Evolutionary conservation across 345 rosid species (phyloP).

Genomic region (Noccaea caerulescens): DNA sequence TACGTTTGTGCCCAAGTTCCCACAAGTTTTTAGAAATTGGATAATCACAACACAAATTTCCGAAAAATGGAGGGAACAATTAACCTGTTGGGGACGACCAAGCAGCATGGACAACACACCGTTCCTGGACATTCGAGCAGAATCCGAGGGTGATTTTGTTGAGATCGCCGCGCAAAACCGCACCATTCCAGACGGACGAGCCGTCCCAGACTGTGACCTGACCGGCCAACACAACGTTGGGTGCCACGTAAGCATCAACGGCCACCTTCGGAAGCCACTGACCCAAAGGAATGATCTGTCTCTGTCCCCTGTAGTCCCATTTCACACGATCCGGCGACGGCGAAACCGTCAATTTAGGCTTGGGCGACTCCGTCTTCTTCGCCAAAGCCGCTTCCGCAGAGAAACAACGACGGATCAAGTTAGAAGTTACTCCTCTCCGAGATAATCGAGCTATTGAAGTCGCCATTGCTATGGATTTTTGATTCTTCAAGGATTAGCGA

Average conservation of each 20-base stretch:
- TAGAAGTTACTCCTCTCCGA: slow-evolving; percentile 45
- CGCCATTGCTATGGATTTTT: slow-evolving; percentile 53
- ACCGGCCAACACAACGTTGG: slow-evolving; percentile 89
- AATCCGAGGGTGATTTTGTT: slow-evolving; percentile 92
- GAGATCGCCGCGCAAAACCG: slow-evolving; percentile 96
- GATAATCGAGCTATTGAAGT: slow-evolving; percentile 60
- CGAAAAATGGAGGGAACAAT: neutral
- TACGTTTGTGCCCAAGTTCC: neutral
- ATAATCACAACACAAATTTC: neutral
- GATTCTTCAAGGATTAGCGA: slow-evolving; percentile 16
- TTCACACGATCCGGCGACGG: slow-evolving; percentile 82
- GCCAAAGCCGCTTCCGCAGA: slow-evolving; percentile 52
- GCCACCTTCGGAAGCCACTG: slow-evolving; percentile 95
- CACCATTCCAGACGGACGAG: slow-evolving; percentile 89
- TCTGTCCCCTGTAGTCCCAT: slow-evolving; percentile 98
- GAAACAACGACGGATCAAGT: slow-evolving; percentile 43
- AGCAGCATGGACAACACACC: slow-evolving; percentile 92
- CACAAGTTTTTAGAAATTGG: neutral
- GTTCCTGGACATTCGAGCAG: slow-evolving; percentile 93
- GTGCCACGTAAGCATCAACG: slow-evolving; percentile 96
- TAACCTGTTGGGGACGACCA: slow-evolving; percentile 97
- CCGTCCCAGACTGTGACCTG: slow-evolving; percentile 88
- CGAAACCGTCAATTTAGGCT: slow-evolving; percentile 50
- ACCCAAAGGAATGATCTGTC: slow-evolving; percentile 86
- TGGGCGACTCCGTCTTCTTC: slow-evolving; percentile 50